Base-by-base conservation (phyloP, 805 yeast genomes). In the Danielozyma ontarioensis region DNA sequence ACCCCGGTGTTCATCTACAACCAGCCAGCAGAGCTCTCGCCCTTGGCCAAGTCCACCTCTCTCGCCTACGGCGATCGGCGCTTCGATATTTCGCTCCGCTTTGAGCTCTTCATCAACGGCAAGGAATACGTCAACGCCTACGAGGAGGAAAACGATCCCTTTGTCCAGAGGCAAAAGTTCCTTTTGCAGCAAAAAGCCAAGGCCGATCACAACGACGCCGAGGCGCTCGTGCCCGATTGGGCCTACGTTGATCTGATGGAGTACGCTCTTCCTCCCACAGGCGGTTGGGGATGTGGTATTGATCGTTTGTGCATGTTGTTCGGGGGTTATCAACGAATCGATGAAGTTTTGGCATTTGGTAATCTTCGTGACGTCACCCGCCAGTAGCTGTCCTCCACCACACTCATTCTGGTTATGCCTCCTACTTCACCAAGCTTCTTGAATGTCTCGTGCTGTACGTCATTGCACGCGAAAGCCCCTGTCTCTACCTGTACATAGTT, bases 261-360 rank as follows among this genome's bases (percentile, higher is more conserved):
- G 51, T 85, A 81, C 72, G 97, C 96, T 1, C 72, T 93, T 62
- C 97, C 97, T 3, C 98, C 98, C 1, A 90, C 97, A 3, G 97
- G 95, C 2, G 99, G 99, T 0, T 85, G 96, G 85, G 99, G 98
- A 1, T 63, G 95, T 39, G 99, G 99, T 0, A 70, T 93, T 14
- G 99, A 93, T 51, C 59, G 99, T 34, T 57, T 93, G 24, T 78
- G 80, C 33, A 87, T 90, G 97, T 56, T 86, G 13, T 60, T 90
- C 21, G 71, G 83, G 3, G 80, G 75, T 0, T 59, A 72, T 26
- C 62, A 62, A 14, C 64, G 95, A 18, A 88, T 93, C 13, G 90
- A 82, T 33, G 74, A 75, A 10, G 94, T 87, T 1, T 55, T 87
- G 22, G 64, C 82, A 0, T 87, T 87, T 57, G 96, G 95, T 0